A percentile compares a stretch with the other conserved stretches of the same genome.
phyloP scores from a whole-genome alignment of 108 stramenopile genomes.

The Epipyxis sp. region DNA sequence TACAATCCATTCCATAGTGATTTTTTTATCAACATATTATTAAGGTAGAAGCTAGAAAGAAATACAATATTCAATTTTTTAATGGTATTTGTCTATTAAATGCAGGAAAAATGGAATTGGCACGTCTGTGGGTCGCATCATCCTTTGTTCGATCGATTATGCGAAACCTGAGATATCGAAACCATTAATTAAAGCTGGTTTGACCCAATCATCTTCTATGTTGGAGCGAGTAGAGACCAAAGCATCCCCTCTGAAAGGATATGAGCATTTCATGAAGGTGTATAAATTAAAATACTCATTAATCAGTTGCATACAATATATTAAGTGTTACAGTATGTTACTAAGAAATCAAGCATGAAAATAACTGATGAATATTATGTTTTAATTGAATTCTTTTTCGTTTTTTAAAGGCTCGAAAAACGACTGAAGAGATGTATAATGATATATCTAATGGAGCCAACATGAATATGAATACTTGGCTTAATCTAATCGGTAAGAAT shows the following conservation, averaged over 20 bases:
- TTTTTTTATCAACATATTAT: too few species aligned
- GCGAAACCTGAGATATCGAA: background rate
- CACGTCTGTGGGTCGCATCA: constrained; percentile 7
- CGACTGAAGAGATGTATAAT: constrained; percentile 18
- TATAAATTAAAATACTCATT: too few species aligned
- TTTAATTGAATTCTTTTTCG: too few species aligned
- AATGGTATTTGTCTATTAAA: background rate
- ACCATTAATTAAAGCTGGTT: background rate
- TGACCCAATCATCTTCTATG: background rate
- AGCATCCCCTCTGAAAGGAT: background rate
- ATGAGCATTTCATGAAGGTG: constrained; percentile 10
- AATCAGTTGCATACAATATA: too few species aligned
- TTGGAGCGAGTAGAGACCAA: background rate
- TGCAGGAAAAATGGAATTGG: constrained; percentile 21
- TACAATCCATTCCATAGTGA: too few species aligned
- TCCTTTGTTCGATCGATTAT: background rate
- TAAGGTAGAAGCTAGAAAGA: too few species aligned
- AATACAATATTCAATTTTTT: too few species aligned
- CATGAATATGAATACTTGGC: constrained; percentile 12
- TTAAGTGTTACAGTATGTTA: too few species aligned
- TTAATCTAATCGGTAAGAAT: constrained; percentile 2
- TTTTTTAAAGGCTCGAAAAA: constrained; percentile 18
- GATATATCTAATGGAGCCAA: constrained; percentile 5
- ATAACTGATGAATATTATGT: too few species aligned
- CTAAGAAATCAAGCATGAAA: too few species aligned